Base-by-base conservation (phyloP, 1,284 basidiomycete species). In the Golubevia sp. region DNA sequence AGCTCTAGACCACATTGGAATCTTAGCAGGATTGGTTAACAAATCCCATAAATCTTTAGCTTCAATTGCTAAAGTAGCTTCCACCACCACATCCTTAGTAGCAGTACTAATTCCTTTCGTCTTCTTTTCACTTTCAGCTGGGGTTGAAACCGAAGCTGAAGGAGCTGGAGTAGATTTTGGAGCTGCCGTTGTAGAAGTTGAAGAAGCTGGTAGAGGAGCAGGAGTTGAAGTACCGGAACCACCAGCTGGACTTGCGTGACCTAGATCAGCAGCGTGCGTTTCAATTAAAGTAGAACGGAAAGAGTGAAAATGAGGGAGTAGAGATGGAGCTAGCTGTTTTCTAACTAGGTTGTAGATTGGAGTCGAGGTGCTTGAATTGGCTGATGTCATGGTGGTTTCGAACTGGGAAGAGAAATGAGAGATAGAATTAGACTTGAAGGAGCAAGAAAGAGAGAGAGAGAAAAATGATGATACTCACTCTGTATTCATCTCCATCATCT, bases 1-100 rank as follows among this genome's bases (percentile, higher is more conserved):
- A 6, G 78, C 66, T 56, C 77, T 69, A 1, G 73, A 76, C 79
- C 79, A 82, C 79, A 82, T 82, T 44, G 79, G 79, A 26, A 82
- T 82, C 56, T 71, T 64, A 8, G 70, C 74, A 27, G 75, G 70
- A 66, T 82, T 78, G 62, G 79, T 82, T 54, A 82, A 70, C n/a
- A 82, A 61, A 58, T 78, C 77, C 77, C 77, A 82, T 8, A 82
- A 70, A 54, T 82, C 79, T 21, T 67, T 60, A 34, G 64, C 67
- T 59, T 73, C 72, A 67, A 74, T 66, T 38, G 76, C 75, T 26
- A 81, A 63, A 49, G 77, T 70, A 60, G 67, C 69, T 34, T 73
- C 63, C 6, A 79, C 74, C 8, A 70, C 67, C 15, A 80, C 74
- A 54, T 76, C 70, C 24, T 74, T 66, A n/a, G 75, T 62, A 66